These are phyloP conservation scores for Malassezia brasiliensis DNA, from an alignment of 1,284 basidiomycete species.

Conservation along the genomic window DNA sequence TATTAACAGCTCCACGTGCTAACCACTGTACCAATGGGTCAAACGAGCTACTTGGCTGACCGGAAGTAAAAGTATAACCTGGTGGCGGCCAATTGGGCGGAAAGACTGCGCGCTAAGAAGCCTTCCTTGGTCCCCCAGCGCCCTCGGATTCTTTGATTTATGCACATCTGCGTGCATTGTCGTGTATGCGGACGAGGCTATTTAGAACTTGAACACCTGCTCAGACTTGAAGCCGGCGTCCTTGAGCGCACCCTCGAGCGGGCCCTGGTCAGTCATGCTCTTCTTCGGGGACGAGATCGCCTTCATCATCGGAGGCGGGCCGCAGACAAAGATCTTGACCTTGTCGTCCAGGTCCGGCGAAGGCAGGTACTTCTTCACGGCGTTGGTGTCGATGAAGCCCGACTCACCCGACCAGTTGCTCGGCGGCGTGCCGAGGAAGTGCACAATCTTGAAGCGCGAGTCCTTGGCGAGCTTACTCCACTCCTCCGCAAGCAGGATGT, in stretches of 20 bases:
- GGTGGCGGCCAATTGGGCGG: too few relatives aligned
- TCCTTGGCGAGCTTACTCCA: conserved; percentile 55
- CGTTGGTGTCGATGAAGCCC: conserved; percentile 57
- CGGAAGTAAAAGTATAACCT: not conserved
- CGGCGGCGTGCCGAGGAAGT: conserved; percentile 70
- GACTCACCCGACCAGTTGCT: conserved; percentile 55
- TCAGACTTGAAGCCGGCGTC: conserved; percentile 40
- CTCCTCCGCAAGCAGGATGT: conserved; percentile 76
- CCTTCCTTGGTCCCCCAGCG: too few relatives aligned
- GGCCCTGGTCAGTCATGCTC: conserved; percentile 40
- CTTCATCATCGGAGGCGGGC: conserved; percentile 49
- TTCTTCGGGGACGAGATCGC: conserved; percentile 43
- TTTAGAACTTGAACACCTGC: conserved; percentile 39
- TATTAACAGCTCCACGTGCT: conserved; percentile 24
- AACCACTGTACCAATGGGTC: conserved; percentile 24
- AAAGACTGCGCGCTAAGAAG: too few relatives aligned
- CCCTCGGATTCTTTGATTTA: too few relatives aligned
- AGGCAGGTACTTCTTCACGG: conserved; percentile 65
- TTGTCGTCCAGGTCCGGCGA: conserved; percentile 61
- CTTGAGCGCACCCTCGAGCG: conserved; percentile 40
- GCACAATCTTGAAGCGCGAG: conserved; percentile 64
- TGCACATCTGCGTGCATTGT: not conserved
- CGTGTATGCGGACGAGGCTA: too few relatives aligned
- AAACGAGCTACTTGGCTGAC: not conserved
- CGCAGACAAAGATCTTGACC: conserved; percentile 81